These are phyloP conservation scores for Zychaea mexicana DNA, from an alignment of 371 early-diverging fungal genomes.

Conservation along the genomic window DNA sequence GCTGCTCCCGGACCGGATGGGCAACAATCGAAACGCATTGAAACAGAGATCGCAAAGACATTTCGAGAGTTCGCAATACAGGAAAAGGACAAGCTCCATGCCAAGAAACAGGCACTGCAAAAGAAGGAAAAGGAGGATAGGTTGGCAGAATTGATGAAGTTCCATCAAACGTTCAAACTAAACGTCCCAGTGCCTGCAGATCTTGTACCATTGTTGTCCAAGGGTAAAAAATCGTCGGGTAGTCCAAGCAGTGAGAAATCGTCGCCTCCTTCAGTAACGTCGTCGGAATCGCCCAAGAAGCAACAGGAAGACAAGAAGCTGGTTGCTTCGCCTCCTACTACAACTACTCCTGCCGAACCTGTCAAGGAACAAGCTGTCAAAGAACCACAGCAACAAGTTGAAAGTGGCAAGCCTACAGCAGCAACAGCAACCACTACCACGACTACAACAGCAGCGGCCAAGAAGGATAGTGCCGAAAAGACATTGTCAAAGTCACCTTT, in stretches of 20 bases:
- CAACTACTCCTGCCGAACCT: too few species aligned
- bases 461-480: constrained; percentile 15
- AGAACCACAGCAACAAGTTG: constrained; percentile 3
- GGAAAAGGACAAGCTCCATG: constrained; percentile 84
- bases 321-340: neutral
- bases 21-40: constrained; percentile 26
- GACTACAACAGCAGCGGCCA: neutral
- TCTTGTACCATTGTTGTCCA: constrained; percentile 70
- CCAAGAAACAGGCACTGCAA: constrained; percentile 70
- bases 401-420: neutral
- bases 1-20: neutral
- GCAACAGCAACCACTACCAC: too few species aligned
- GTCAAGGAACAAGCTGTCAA: too few species aligned
- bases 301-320: neutral
- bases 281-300: neutral
- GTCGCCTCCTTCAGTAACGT: neutral
- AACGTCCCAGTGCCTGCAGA: constrained; percentile 79
- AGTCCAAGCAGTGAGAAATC: neutral
- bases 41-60: constrained; percentile 62
- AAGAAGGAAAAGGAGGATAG: constrained; percentile 79
- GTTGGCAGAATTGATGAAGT: constrained; percentile 79
- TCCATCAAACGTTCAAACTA: constrained; percentile 75
- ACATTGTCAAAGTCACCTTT: constrained; percentile 52
- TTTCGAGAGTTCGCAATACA: constrained; percentile 70
- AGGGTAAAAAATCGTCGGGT: constrained; percentile 32